Conservation (phyloP, 768 basidiomycete species). For the Podaxis sp. region DNA sequence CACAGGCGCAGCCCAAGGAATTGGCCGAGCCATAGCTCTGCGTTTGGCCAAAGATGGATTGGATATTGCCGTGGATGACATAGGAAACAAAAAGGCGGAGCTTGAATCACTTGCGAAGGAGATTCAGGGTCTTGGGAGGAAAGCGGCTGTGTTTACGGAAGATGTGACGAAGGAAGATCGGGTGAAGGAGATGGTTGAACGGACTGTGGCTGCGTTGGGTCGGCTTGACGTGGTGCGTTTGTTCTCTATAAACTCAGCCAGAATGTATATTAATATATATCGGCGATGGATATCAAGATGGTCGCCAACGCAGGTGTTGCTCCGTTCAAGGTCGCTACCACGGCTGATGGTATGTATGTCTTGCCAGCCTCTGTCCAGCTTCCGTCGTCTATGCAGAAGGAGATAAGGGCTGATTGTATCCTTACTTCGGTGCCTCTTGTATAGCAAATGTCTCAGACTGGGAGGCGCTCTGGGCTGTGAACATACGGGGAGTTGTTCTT, state of each 20-base stretch:
- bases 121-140: slow-evolving; percentile 26
- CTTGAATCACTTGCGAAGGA: slow-evolving; percentile 28
- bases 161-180: slow-evolving; percentile 42
- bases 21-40: slow-evolving; percentile 45
- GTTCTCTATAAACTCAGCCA: neutral
- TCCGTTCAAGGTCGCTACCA: neutral
- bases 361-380: neutral
- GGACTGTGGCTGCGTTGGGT: slow-evolving; percentile 33
- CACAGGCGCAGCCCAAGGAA: slow-evolving; percentile 42
- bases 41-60: slow-evolving; percentile 47
- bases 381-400: neutral
- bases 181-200: slow-evolving; percentile 38
- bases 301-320: slow-evolving; percentile 10
- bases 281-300: slow-evolving; percentile 9
- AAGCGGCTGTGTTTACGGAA: slow-evolving; percentile 22
- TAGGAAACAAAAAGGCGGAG: slow-evolving; percentile 23
- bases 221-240: slow-evolving; percentile 44
- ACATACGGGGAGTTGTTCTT: slow-evolving; percentile 55
- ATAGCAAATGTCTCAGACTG: slow-evolving; percentile 34
- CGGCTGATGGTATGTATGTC: neutral
- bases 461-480: slow-evolving; percentile 46
- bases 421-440: neutral
- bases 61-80: slow-evolving; percentile 44
- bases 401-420: neutral
- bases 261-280: neutral